These are phyloP conservation scores for Fusarium sp. DNA, from an alignment of 2,329 filamentous ascomycete genomes.

Conservation along the genomic window DNA sequence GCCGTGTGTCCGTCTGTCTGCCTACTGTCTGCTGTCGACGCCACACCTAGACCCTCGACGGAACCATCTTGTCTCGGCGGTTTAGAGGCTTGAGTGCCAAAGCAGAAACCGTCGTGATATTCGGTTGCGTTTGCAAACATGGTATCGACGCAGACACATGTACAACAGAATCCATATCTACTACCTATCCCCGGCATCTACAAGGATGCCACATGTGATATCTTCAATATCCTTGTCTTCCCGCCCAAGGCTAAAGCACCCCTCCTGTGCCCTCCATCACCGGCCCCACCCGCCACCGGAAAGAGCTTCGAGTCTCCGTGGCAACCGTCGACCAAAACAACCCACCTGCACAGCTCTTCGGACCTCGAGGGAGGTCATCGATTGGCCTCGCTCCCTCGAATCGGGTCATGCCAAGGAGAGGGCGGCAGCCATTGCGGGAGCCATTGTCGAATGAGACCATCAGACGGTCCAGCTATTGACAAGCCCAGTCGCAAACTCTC, in stretches of 20 bases:
- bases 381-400: not conserved
- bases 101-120: not conserved
- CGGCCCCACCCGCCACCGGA: slow-evolving; percentile 21
- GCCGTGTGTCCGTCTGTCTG: slow-evolving; percentile 4
- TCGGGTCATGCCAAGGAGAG: slow-evolving; percentile 21
- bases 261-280: slow-evolving; percentile 9
- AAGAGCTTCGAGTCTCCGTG: slow-evolving; percentile 8
- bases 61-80: not conserved
- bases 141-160: not conserved
- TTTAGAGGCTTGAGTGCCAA: not conserved
- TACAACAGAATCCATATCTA: not conserved
- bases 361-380: not conserved
- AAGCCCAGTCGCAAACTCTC: slow-evolving; percentile 25
- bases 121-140: not conserved
- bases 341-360: not conserved
- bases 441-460: slow-evolving; percentile 21
- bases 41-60: not conserved
- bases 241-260: slow-evolving; percentile 11
- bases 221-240: slow-evolving; percentile 20
- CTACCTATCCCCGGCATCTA: not conserved
- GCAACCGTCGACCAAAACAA: slow-evolving; percentile 31
- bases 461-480: slow-evolving; percentile 10
- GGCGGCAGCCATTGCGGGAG: slow-evolving; percentile 16
- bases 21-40: not conserved
- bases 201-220: slow-evolving; percentile 22